Conservation (phyloP, 495 filamentous ascomycete species). For the Trypethelium eluteriae region DNA sequence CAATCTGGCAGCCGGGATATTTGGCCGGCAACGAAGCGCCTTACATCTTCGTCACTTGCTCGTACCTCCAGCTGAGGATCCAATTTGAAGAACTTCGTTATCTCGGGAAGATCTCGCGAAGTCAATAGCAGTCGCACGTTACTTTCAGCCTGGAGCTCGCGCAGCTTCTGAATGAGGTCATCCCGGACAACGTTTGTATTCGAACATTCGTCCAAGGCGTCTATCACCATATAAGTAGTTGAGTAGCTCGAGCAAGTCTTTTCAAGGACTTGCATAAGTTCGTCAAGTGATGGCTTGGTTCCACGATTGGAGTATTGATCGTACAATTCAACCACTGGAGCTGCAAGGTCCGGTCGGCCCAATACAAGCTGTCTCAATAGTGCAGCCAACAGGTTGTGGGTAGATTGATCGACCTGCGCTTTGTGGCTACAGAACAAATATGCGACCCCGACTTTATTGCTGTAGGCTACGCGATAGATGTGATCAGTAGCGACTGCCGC, state of each 20-base stretch:
- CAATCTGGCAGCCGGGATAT: constrained; percentile 18
- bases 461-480: constrained; percentile 20
- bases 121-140: constrained; percentile 28
- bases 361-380: constrained; percentile 39
- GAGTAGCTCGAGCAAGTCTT: constrained; percentile 26
- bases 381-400: constrained; percentile 30
- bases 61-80: constrained; percentile 19
- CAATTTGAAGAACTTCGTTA: constrained; percentile 19
- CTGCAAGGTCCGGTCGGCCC: constrained; percentile 25
- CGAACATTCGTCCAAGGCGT: constrained; percentile 43
- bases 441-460: constrained; percentile 30
- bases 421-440: constrained; percentile 41
- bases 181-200: constrained; percentile 27
- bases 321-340: constrained; percentile 28
- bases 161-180: constrained; percentile 32
- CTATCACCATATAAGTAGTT: constrained; percentile 39
- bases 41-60: constrained; percentile 24
- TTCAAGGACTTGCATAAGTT: constrained; percentile 32
- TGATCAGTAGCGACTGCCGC: constrained; percentile 32
- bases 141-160: constrained; percentile 28
- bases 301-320: constrained; percentile 7
- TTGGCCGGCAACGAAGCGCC: constrained; percentile 19
- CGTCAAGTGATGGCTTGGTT: constrained; percentile 31
- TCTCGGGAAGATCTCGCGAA: constrained; percentile 23
- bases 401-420: constrained; percentile 34